Conservation (phyloP, 805 yeast genomes). For the Nakazawaea populi region DNA sequence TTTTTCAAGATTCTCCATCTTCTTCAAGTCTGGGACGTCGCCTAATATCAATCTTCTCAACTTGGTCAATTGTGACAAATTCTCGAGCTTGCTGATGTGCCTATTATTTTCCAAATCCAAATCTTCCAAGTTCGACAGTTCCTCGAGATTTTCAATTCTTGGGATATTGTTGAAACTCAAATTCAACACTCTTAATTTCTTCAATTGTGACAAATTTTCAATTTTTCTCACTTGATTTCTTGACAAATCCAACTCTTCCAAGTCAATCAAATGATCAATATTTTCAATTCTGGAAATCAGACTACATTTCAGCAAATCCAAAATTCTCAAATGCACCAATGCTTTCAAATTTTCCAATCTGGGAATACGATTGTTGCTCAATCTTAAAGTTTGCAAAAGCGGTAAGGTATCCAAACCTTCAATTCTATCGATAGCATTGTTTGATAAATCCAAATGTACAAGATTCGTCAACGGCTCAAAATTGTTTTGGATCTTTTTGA, state of each 20-base stretch:
- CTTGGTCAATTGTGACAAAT: slow-evolving; percentile 1
- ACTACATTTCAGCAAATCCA: slow-evolving; percentile 18
- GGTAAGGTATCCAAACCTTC: slow-evolving; percentile 48
- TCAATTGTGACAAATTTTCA: slow-evolving; percentile 52
- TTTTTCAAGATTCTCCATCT: slow-evolving; percentile 56
- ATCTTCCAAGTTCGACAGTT: slow-evolving; percentile 60
- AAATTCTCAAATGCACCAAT: slow-evolving; percentile 71
- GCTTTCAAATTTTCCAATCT: slow-evolving; percentile 56
- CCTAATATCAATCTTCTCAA: slow-evolving; percentile 5
- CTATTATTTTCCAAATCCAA: slow-evolving; percentile 90
- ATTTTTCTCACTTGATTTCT: slow-evolving; percentile 56
- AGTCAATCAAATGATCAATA: slow-evolving; percentile 36
- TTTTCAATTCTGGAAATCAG: slow-evolving; percentile 6
- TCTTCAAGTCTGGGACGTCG: slow-evolving; percentile 27
- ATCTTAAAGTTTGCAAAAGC: slow-evolving; percentile 63
- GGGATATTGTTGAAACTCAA: slow-evolving; percentile 75
- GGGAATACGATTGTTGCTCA: slow-evolving; percentile 55
- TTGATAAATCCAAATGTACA: slow-evolving; percentile 15
- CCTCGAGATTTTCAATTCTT: slow-evolving; percentile 51
- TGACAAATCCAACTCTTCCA: slow-evolving; percentile 80
- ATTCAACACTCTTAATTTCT: slow-evolving; percentile 52
- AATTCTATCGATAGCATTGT: slow-evolving; percentile 29
- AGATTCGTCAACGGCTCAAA: slow-evolving; percentile 46
- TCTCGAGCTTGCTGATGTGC: slow-evolving; percentile 57
- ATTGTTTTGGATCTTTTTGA: slow-evolving; percentile 64